phyloP scores from a whole-genome alignment of 2,329 filamentous ascomycete species.

The Diaporthe destruens region DNA sequence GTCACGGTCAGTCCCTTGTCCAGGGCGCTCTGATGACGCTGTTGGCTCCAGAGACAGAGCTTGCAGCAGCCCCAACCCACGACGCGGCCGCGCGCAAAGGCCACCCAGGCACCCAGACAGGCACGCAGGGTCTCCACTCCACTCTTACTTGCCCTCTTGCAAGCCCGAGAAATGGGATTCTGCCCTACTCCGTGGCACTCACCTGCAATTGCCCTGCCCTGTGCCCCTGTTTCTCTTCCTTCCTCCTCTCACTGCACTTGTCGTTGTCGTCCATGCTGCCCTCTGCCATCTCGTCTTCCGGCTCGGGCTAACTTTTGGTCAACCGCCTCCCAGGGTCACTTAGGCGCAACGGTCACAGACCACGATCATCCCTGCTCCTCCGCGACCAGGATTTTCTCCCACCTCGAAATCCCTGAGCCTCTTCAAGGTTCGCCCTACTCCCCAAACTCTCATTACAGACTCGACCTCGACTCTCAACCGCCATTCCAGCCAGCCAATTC shows the following conservation, averaged over 20 bases:
- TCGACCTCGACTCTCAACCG: conserved; percentile 9
- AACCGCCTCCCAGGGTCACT: conserved; percentile 34
- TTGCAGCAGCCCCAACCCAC: conserved; percentile 23
- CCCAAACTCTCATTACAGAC: conserved; percentile 22
- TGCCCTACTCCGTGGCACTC: conserved; percentile 13
- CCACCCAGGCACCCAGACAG: conserved; percentile 1
- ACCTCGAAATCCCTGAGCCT: conserved; percentile 27
- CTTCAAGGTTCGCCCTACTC: conserved; percentile 30
- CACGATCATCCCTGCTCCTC: conserved; percentile 42
- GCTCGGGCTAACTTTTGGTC: conserved; percentile 18
- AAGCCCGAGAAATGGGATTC: conserved; percentile 23
- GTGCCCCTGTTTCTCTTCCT: background rate
- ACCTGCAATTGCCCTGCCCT: conserved; percentile 14
- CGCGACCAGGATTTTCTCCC: conserved; percentile 29
- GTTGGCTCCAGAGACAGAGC: conserved; percentile 12
- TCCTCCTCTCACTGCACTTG: background rate
- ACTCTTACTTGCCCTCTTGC: conserved; percentile 1
- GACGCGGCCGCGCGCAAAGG: conserved; percentile 2
- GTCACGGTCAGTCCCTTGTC: conserved; percentile 24
- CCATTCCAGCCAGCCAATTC: conserved; percentile 33
- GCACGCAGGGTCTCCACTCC: conserved; percentile 11
- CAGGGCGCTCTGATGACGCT: conserved; percentile 20
- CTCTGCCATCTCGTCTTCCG: conserved; percentile 11
- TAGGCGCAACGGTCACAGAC: conserved; percentile 39
- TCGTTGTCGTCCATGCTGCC: conserved; percentile 14